A percentile compares a stretch with the other conserved stretches of the same genome.
Evolutionary conservation across 1,284 basidiomycete species (phyloP).

Genomic region (Fomes fomentarius): DNA sequence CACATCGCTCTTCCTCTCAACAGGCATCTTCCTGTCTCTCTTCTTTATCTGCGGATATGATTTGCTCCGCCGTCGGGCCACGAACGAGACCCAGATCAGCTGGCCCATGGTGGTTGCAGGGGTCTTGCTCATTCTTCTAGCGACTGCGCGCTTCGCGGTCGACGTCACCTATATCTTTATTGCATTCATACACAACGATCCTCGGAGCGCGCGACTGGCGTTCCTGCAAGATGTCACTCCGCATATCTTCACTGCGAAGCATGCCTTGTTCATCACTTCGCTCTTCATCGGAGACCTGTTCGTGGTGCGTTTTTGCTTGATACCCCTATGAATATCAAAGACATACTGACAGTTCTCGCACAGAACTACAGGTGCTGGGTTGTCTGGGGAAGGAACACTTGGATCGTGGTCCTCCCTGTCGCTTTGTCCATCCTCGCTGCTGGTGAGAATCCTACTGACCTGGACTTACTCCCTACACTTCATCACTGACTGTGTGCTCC

Average conservation of each 20-base stretch:
- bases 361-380: constrained; percentile 28
- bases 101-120: constrained; percentile 19
- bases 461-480: neutral
- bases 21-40: constrained; percentile 2
- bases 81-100: constrained; percentile 5
- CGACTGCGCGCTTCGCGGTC: constrained; percentile 20
- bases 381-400: constrained; percentile 25
- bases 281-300: constrained; percentile 25
- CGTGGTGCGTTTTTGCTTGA: constrained; percentile 13
- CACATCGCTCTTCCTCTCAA: neutral
- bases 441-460: constrained; percentile 7
- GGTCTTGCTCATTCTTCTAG: constrained; percentile 18
- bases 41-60: constrained; percentile 10
- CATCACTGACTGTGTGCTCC: neutral
- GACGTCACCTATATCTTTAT: constrained; percentile 21
- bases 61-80: neutral
- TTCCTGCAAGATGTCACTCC: constrained; percentile 43
- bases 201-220: constrained; percentile 48
- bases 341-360: neutral
- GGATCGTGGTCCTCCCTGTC: constrained; percentile 20
- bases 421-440: constrained; percentile 18
- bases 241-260: constrained; percentile 25
- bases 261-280: constrained; percentile 16
- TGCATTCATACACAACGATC: constrained; percentile 21
- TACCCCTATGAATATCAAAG: too few species aligned